Conservation (phyloP, 139 green algal genomes). For the Asterochloris sp. region DNA sequence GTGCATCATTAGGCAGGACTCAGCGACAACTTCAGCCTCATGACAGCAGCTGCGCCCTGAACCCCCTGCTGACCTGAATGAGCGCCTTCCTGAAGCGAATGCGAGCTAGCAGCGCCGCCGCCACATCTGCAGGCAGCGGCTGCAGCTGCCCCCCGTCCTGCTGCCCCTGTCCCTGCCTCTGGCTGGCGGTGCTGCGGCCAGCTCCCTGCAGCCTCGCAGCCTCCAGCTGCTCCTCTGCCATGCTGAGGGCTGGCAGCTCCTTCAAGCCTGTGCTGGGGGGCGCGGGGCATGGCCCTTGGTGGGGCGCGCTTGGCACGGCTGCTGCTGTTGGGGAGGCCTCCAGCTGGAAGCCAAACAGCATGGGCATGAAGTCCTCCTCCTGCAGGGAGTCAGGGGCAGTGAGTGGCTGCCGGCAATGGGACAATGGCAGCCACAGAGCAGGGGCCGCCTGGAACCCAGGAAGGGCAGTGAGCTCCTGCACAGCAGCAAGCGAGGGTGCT, state of each 20-base stretch:
- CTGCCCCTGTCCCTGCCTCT: not conserved
- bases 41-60: not conserved
- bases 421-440: too few species aligned
- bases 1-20: too few species aligned
- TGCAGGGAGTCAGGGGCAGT: slow-evolving; percentile 8
- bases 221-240: slow-evolving; percentile 22
- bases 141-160: not conserved
- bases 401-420: too few species aligned
- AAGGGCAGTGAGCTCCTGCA: too few species aligned
- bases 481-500: too few species aligned
- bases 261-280: too few species aligned
- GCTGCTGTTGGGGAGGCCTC: slow-evolving; percentile 21
- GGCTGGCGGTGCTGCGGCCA: too few species aligned
- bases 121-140: slow-evolving; percentile 1
- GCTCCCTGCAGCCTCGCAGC: not conserved
- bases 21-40: too few species aligned
- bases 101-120: slow-evolving; percentile 36
- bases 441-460: too few species aligned
- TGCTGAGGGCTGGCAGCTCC: slow-evolving; percentile 21
- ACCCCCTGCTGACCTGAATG: slow-evolving; percentile 15
- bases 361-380: slow-evolving; percentile 51
- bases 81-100: slow-evolving; percentile 43
- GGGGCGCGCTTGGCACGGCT: slow-evolving; percentile 2
- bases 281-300: too few species aligned
- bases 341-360: slow-evolving; percentile 50